Evolutionary conservation across 345 rosid species (phyloP).

Genomic region (Sonneratia alba): DNA sequence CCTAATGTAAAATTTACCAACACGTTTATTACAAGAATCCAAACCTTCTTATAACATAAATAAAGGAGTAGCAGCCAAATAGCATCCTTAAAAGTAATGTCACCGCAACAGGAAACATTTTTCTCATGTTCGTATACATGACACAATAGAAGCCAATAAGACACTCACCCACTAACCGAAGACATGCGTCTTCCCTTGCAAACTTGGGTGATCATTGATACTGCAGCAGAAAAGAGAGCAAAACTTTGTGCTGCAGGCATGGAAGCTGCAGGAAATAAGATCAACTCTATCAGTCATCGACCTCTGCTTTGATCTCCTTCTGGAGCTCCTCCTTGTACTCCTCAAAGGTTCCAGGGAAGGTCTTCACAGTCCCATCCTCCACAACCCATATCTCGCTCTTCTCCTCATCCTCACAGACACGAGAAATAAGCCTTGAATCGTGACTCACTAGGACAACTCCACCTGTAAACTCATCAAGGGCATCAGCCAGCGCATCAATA

Average conservation of each 20-base stretch:
- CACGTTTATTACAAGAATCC: not conserved
- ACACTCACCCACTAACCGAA: not conserved
- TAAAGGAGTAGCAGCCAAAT: not conserved
- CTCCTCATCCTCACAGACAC: constrained; percentile 83
- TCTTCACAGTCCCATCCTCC: constrained; percentile 63
- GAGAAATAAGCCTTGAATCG: constrained; percentile 80
- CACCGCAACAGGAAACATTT: not conserved
- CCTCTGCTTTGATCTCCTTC: constrained; percentile 66
- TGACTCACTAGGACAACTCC: constrained; percentile 94
- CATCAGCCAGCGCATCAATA: constrained; percentile 89
- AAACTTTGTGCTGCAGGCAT: not conserved
- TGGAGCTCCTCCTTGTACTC: constrained; percentile 82
- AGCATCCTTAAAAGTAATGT: not conserved
- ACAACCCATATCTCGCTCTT: constrained; percentile 87
- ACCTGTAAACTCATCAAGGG: constrained; percentile 79
- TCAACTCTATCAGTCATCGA: constrained; percentile 27
- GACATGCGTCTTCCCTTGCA: not conserved
- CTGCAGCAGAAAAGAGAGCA: not conserved
- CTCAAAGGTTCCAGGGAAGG: constrained; percentile 58
- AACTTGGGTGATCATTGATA: not conserved
- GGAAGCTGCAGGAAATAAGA: not conserved
- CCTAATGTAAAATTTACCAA: not conserved
- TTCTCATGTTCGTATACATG: not conserved
- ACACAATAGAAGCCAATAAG: not conserved
- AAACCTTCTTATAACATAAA: not conserved